Evolutionary conservation across 148 eudicot species (phyloP).

Genomic region (Simmondsia chinensis): DNA sequence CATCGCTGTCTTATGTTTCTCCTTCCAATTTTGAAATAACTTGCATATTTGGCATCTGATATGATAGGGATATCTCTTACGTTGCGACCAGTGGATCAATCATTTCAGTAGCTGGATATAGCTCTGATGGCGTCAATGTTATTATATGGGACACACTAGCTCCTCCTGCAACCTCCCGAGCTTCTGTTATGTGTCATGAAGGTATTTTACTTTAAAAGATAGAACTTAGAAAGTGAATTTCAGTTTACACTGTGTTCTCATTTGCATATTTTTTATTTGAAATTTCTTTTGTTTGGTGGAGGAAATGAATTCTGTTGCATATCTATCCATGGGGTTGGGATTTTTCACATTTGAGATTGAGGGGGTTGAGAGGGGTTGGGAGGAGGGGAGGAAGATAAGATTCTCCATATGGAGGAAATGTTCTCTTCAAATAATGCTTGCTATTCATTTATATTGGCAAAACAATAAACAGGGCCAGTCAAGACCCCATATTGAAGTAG

Average conservation of each 20-base stretch:
- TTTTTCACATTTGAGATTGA: too few relatives aligned
- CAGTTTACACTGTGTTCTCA: too few relatives aligned
- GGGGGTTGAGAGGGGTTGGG: too few relatives aligned
- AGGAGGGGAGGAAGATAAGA: too few relatives aligned
- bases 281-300: too few relatives aligned
- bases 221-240: neutral
- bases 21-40: neutral
- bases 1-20: constrained; percentile 1
- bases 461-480: too few relatives aligned
- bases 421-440: too few relatives aligned
- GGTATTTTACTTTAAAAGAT: constrained; percentile 27
- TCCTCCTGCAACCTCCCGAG: constrained; percentile 86
- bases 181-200: constrained; percentile 99
- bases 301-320: too few relatives aligned
- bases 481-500: too few relatives aligned
- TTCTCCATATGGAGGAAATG: too few relatives aligned
- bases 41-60: constrained; percentile 5
- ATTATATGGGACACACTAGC: constrained; percentile 98
- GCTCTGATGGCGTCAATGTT: constrained; percentile 79
- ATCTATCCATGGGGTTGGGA: too few relatives aligned
- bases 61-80: constrained; percentile 75
- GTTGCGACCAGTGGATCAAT: constrained; percentile 92
- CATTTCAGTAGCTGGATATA: constrained; percentile 87
- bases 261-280: neutral
- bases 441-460: too few relatives aligned